A percentile compares a stretch with the other conserved stretches of the same genome.
These are phyloP conservation scores for Botryotinia convoluta DNA, from an alignment of 2,329 filamentous ascomycete genomes.

Conservation along the genomic window DNA sequence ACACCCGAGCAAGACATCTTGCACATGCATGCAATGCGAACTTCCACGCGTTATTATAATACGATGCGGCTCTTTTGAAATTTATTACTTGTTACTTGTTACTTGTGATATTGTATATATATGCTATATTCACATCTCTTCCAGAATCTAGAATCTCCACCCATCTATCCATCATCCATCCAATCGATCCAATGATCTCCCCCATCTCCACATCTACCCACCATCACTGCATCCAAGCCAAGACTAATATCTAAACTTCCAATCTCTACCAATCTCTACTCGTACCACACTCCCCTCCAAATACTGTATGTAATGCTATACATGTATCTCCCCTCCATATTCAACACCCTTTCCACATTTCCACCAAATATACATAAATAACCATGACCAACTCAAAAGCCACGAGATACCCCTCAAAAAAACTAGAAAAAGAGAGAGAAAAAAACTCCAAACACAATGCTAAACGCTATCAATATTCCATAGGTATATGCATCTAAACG, in stretches of 20 bases:
- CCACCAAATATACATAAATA: neutral
- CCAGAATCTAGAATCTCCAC: neutral
- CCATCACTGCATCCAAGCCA: neutral
- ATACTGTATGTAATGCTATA: neutral
- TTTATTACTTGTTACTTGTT: too few relatives aligned
- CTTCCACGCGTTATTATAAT: neutral
- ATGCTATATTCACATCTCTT: neutral
- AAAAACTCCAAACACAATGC: conserved; percentile 11
- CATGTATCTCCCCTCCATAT: neutral
- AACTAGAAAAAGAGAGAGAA: neutral
- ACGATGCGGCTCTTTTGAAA: neutral
- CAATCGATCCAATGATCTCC: neutral
- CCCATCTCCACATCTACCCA: neutral
- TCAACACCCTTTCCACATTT: neutral
- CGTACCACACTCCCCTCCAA: neutral
- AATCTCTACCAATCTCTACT: neutral
- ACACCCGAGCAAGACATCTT: neutral
- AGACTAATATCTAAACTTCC: neutral
- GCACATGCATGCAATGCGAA: neutral
- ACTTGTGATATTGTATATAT: neutral
- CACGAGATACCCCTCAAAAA: neutral
- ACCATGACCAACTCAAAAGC: neutral
- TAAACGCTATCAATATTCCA: conserved; percentile 14
- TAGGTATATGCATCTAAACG: conserved; percentile 10
- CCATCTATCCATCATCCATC: neutral